Conservation (phyloP, 331 rosid genomes). For the Rosa hybrid region DNA sequence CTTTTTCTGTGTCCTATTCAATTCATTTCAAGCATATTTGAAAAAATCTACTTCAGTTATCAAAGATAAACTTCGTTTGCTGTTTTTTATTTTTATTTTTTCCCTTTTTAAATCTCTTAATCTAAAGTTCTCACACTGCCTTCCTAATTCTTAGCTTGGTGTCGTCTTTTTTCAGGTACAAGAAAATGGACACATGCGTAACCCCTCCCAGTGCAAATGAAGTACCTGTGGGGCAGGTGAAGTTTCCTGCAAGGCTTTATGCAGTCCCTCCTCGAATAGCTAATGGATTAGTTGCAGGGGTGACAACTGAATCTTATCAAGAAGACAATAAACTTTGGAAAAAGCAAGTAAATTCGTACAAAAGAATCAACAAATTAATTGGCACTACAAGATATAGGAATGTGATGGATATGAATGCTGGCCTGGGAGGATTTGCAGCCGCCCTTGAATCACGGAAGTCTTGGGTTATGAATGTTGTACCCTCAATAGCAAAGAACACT, state of each 20-base stretch:
- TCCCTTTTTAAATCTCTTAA: neutral
- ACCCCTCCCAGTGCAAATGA: slow-evolving; percentile 64
- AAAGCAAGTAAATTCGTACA: slow-evolving; percentile 65
- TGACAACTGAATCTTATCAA: slow-evolving; percentile 69
- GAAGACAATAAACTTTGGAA: slow-evolving; percentile 87
- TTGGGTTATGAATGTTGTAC: slow-evolving; percentile 98
- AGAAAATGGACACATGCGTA: slow-evolving; percentile 71
- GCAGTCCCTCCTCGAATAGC: slow-evolving; percentile 82
- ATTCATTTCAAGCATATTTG: slow-evolving; percentile 5
- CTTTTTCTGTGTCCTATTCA: slow-evolving; percentile 1
- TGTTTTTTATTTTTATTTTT: neutral
- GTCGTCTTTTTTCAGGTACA: slow-evolving; percentile 58
- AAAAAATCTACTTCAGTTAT: neutral
- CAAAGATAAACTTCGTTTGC: neutral
- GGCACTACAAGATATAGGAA: slow-evolving; percentile 80
- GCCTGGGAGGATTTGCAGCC: slow-evolving; percentile 96
- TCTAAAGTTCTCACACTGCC: neutral
- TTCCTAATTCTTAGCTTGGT: slow-evolving; percentile 17
- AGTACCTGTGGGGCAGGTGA: slow-evolving; percentile 83
- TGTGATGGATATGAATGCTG: slow-evolving; percentile 98
- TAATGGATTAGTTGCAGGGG: slow-evolving; percentile 58
- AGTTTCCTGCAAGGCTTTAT: slow-evolving; percentile 84
- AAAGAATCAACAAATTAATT: slow-evolving; percentile 62
- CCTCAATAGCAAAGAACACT: slow-evolving; percentile 74
- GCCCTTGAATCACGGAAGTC: slow-evolving; percentile 76